Base-by-base conservation (phyloP, 129 eudicot genomes). In the Flaveria brownii region DNA sequence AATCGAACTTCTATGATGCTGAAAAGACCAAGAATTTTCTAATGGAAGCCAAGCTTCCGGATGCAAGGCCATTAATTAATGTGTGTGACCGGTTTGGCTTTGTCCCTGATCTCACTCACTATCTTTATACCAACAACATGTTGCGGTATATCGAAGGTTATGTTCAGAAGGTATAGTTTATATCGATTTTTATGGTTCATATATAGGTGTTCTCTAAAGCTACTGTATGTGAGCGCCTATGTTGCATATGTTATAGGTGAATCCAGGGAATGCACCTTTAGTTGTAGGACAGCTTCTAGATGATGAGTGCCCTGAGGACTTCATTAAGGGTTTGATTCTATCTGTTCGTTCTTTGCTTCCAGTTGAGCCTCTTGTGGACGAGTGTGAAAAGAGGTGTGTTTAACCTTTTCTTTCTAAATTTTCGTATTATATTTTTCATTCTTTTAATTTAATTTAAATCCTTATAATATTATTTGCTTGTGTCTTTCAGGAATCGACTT, bases 1-100 rank as follows among this genome's bases (percentile, higher is more conserved):
- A 94, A 80, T 94, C 99, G 16, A 88, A 94, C 72, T 94, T 94
- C 80, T 94, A 91, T 75, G 96, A 94, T 73, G 84, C 99, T 50
- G 99, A 94, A 68, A 94, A 94, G 72, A 85, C 99, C 16, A 94
- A 94, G 70, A 94, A 91, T 79, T 94, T 94, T 71, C 72, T 94
- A 43, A 94, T 94, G 99, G 99, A 94, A 80, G 97, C 96, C 75
- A 94, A 94, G 80, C 99, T 94, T 83, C 99, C 99, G 6, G 99
- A 94, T 87, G 99, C 99, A 62, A 85, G 99, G 20, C 99, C 99
- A 1, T 86, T 94, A 46, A 94, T 94, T 70, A 94, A 94, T 74
- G 99, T 94, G 51, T 94, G 99, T 68, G 99, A 94, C 30, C 96
- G 99, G 52, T 91, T 90, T 77, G 97, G 97, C 70, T 93, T 90